Base-by-base conservation (phyloP, 2,329 filamentous ascomycete genomes). In the Paecilomyces fulvus region DNA sequence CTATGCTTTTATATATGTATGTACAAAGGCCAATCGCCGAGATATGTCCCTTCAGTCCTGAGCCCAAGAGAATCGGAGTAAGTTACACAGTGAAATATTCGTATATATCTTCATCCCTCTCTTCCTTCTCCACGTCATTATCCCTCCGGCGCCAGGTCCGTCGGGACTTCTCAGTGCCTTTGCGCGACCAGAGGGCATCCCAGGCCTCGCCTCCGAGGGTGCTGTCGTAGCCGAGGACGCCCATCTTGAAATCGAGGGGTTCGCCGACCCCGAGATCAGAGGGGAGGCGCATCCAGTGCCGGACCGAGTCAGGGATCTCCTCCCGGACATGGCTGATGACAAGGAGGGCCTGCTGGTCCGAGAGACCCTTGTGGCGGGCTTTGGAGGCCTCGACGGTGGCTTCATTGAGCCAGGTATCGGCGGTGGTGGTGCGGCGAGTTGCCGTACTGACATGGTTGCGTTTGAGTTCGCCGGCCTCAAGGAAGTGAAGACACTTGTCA, bases 281-380 rank as follows among this genome's bases (percentile, higher is more conserved):
- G 1, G 92, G 91, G 30, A 96, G 76, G 69, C 89, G 92, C 53
- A 97, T 79, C 87, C 89, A 97, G 68, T 95, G 85, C 51, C 90
- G 77, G 23, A 96, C 82, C 62, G 86, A 87, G 52, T 87, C 85
- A 0, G 94, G 94, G 9, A 97, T 88, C 72, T 99, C 94, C 65
- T 96, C 91, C 60, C 85, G 86, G 59, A 92, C 80, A 74, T 99
- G 94, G 59, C 90, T 94, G 58, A 97, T 92, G 61, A 92, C 90
- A n/a, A 97, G 81, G 55, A 99, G 75, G 0, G 91, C 91, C 73
- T 97, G 92, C 21, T 83, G 72, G 0, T 84, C 77, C 1, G 80
- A 79, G 56, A 96, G 72, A 0, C 90, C 90, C 0, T 66, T 67
- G 3, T 67, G 64, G 28, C 67, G 65, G 1, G 31, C 20, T 8